phyloP scores from a whole-genome alignment of 1,284 basidiomycete species.

The Psilocybe mexicana region DNA sequence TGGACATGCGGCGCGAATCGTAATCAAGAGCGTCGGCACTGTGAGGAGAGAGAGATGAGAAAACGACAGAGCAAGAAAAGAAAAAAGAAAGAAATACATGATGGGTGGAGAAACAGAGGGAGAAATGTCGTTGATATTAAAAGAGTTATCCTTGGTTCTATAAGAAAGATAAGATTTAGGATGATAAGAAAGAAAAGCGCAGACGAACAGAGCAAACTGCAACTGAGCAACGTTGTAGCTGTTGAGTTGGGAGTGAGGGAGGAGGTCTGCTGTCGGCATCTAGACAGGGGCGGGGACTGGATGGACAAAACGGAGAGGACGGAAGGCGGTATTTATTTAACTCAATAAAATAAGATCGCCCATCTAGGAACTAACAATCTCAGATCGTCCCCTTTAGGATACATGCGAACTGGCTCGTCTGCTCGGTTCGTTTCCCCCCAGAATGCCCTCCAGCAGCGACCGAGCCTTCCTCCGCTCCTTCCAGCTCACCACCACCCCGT shows the following conservation, averaged over 20 bases:
- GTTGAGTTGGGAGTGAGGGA: slow-evolving; percentile 42
- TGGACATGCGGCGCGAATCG: slow-evolving; percentile 59
- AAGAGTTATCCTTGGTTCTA: slow-evolving; percentile 32
- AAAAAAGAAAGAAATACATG: slow-evolving; percentile 32
- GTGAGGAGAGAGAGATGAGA: slow-evolving; percentile 1
- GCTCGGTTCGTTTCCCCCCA: slow-evolving; percentile 28
- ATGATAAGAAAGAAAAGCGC: slow-evolving; percentile 15
- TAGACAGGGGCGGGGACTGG: slow-evolving; percentile 23
- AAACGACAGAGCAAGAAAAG: slow-evolving; percentile 9
- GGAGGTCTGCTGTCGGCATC: slow-evolving; percentile 28
- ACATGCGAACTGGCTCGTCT: slow-evolving; percentile 17
- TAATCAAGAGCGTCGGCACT: slow-evolving; percentile 51
- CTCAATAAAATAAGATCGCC: slow-evolving; percentile 35
- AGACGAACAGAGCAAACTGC: slow-evolving; percentile 57
- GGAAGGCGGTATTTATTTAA: slow-evolving; percentile 28
- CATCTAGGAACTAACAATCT: slow-evolving; percentile 32
- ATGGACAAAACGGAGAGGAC: slow-evolving; percentile 19
- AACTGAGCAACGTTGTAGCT: slow-evolving; percentile 64
- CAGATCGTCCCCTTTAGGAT: slow-evolving; percentile 23
- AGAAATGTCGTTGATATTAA: slow-evolving; percentile 45
- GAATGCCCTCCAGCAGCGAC: slow-evolving; percentile 62
- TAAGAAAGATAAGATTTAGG: slow-evolving; percentile 12
- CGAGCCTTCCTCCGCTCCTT: slow-evolving; percentile 84
- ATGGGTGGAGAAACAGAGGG: slow-evolving; percentile 49
- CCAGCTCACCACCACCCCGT: slow-evolving; percentile 77